phyloP scores from a whole-genome alignment of 2,329 filamentous ascomycete genomes.

The Xylaria sp. region DNA sequence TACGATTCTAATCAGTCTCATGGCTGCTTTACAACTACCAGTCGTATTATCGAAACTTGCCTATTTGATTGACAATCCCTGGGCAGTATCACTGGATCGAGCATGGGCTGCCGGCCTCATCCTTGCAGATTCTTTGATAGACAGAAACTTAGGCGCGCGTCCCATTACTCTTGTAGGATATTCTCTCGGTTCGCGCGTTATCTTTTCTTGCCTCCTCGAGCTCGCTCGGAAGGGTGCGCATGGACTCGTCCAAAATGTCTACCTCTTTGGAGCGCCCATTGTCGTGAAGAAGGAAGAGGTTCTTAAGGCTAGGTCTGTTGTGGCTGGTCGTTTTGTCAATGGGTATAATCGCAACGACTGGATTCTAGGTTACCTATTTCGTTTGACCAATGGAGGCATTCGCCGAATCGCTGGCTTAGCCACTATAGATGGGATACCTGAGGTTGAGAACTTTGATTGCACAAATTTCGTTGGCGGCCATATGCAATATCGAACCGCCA shows the following conservation, averaged over 20 bases:
- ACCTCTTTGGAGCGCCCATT: slow-evolving; percentile 89
- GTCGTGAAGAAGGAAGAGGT: slow-evolving; percentile 94
- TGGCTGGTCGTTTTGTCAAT: slow-evolving; percentile 92
- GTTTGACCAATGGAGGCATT: slow-evolving; percentile 90
- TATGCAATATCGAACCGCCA: slow-evolving; percentile 94
- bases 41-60: slow-evolving; percentile 91
- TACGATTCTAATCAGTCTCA: slow-evolving; percentile 85
- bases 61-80: slow-evolving; percentile 97
- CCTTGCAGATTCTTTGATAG: slow-evolving; percentile 90
- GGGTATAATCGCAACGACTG: slow-evolving; percentile 95
- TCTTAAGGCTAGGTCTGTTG: slow-evolving; percentile 77
- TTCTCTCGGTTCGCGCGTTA: slow-evolving; percentile 88
- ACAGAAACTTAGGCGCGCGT: slow-evolving; percentile 86
- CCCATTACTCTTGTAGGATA: slow-evolving; percentile 95
- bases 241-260: slow-evolving; percentile 92
- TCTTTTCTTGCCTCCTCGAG: slow-evolving; percentile 89
- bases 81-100: slow-evolving; percentile 93
- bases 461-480: slow-evolving; percentile 87
- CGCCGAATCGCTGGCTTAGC: slow-evolving; percentile 85
- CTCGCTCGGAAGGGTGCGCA: slow-evolving; percentile 82
- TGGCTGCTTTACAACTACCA: slow-evolving; percentile 92
- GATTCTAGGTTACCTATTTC: slow-evolving; percentile 96
- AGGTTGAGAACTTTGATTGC: slow-evolving; percentile 87
- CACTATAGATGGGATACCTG: slow-evolving; percentile 75
- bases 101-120: slow-evolving; percentile 89